Base-by-base conservation (phyloP, 202 grass and related monocot species). In the Bolboschoenoplectus hybrid region DNA sequence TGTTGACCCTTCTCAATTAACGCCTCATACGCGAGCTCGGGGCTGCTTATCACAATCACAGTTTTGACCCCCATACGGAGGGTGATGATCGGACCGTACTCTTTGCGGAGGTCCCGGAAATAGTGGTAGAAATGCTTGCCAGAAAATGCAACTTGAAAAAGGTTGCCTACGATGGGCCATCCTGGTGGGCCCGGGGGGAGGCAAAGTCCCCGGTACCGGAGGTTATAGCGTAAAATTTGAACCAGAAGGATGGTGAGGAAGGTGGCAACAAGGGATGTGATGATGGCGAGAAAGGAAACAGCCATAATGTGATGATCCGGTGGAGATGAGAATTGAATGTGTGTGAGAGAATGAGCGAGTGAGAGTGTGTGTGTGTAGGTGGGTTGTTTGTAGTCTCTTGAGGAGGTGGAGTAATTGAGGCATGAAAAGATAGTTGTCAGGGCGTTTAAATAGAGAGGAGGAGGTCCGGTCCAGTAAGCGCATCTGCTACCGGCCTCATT, bases 61-160 rank as follows among this genome's bases (percentile, higher is more conserved):
- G 95, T 97, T 64, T 93, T 91, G 62, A 91, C 92, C 7, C 95
- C 95, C 91, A 97, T 92, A 73, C 88, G 92, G 51, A 97, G 92
- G 63, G 89, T 95, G 67, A 93, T 53, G 74, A 97, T 91, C 51
- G 92, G 89, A 3, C 95, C 95, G 70, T 97, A 93, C 87, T 89
- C 88, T 6, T 60, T 56, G 0, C 81, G 89, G 3, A 95, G 65
- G 63, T 93, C 92, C 39, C 85, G 89, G 57, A 94, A 68, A 85
- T 93, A 89, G 88, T 95, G 92, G 74, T 90, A 91, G 88, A 97
- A 93, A 34, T 78, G 92, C 92, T 95, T 97, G 4, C 92, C 92
- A 6, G 95, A 91, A 76, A 94, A 93, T 2, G 87, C 91, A 19
- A 97, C 85, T 82, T 97, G 92, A 77, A 95, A 90, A 51, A 97